Evolutionary conservation across 139 green algal genomes (phyloP), one percentile per base, ranked within the genome.

Genomic region (Volvox africanus): DNA sequence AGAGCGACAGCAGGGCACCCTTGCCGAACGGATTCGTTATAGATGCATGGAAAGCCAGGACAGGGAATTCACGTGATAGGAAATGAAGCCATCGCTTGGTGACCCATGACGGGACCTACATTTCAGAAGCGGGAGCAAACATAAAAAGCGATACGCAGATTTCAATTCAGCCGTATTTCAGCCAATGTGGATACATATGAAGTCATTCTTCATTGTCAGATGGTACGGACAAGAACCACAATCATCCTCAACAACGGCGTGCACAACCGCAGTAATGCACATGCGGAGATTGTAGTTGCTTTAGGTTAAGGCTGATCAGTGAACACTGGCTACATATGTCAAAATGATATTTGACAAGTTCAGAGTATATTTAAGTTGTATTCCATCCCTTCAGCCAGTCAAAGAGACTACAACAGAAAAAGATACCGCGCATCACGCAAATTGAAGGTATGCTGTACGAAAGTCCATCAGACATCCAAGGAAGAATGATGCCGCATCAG

Each of bases 21-120:
- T 99, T 99, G 92, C 98, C 98, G 95, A 99, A 99, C 81, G 98
- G 97, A 93, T 99, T 99, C 68, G 96, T 99, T 86, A 99, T 95
- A 73, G 92, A 97, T 24, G 98, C 97, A 88, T 99, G 98, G 95
- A 99, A 99, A 81, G 98, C 98, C 16, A 99, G 96, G 1, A 97
- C 99, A 21, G 98, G 98, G 89, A 97, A 99, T 92, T 99, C 97
- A 1, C 93, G 87, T 0, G 94, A 98, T 37, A 99, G 95, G 80
- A 92, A 80, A 90, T 97, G 94, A 82, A 99, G 96, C 98, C 98
- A 99, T 69, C 97, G 94, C 93, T 98, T 98, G 75, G 98, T 99
- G 20, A 99, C 98, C 98, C 98, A 99, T 5, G 98, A 97, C 0
- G 98, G 98, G 22, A 99, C 98, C 94, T 98, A 69, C 50, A 71